These are phyloP conservation scores for Cladophialophora carrionii DNA, from an alignment of 2,329 filamentous ascomycete species.

Conservation along the genomic window DNA sequence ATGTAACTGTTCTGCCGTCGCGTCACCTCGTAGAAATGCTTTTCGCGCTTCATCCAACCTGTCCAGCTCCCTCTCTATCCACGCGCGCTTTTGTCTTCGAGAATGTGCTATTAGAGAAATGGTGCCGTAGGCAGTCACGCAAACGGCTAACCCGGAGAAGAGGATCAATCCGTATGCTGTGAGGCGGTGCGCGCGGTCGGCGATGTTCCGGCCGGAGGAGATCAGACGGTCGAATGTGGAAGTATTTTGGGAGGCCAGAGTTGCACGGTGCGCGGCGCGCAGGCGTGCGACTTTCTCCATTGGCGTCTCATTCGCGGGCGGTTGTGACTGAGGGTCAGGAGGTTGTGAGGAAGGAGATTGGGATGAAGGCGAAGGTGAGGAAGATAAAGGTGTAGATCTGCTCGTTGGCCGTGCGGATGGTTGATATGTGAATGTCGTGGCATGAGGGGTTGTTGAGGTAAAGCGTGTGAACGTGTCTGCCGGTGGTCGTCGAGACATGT, in stretches of 20 bases:
- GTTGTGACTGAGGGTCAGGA: conserved; percentile 17
- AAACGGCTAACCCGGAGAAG: conserved; percentile 61
- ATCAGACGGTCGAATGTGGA: conserved; percentile 60
- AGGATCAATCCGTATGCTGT: conserved; percentile 64
- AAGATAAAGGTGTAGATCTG: conserved; percentile 29
- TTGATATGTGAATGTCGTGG: conserved; percentile 40
- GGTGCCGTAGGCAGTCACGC: conserved; percentile 66
- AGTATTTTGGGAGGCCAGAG: conserved; percentile 63
- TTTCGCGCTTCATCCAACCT: conserved; percentile 48
- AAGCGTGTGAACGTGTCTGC: conserved; percentile 55
- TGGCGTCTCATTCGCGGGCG: conserved; percentile 59
- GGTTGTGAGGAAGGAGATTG: conserved; percentile 28
- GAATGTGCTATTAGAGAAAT: conserved; percentile 70
- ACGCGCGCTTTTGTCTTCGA: conserved; percentile 65
- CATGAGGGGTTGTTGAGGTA: conserved; percentile 56
- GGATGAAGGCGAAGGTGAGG: conserved; percentile 23
- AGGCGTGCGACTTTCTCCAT: conserved; percentile 71
- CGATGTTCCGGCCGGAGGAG: conserved; percentile 57
- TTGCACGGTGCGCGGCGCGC: conserved; percentile 68
- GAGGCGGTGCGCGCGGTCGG: conserved; percentile 64
- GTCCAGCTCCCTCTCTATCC: conserved; percentile 56
- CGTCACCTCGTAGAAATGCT: conserved; percentile 48
- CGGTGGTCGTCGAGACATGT: conserved; percentile 46
- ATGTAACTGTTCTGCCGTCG: conserved; percentile 49
- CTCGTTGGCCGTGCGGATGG: conserved; percentile 36